Evolutionary conservation across 2,329 filamentous ascomycete genomes (phyloP).

Genomic region (Cordyceps cicadae): DNA sequence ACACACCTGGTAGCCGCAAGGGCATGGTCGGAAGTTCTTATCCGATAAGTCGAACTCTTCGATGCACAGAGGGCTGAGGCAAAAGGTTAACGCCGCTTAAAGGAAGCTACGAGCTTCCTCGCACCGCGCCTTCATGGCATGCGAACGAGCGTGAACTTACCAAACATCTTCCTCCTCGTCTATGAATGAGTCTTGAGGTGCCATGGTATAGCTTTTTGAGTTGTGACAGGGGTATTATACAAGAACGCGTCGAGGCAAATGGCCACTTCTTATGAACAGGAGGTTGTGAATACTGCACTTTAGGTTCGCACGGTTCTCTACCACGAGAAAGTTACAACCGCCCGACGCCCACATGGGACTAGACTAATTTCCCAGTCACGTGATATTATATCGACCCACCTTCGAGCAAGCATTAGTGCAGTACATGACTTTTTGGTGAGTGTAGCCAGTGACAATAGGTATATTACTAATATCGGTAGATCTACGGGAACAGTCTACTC

Average conservation of each 20-base stretch:
- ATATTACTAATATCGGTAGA: conserved; percentile 21
- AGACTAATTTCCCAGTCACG: conserved; percentile 9
- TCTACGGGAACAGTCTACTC: conserved; percentile 19
- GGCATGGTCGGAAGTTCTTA: conserved; percentile 93
- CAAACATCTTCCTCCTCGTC: conserved; percentile 64
- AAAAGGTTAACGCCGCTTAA: conserved; percentile 14
- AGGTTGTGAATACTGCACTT: conserved; percentile 13
- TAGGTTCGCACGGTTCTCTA: not conserved
- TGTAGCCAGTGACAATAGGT: conserved; percentile 10
- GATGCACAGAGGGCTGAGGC: conserved; percentile 83
- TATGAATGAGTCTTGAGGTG: conserved; percentile 61
- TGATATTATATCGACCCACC: conserved; percentile 10
- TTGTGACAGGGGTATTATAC: conserved; percentile 16
- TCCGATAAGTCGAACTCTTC: conserved; percentile 98
- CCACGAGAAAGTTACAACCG: conserved; percentile 8
- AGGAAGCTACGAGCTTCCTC: not conserved
- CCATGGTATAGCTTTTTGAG: conserved; percentile 39
- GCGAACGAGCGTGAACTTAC: conserved; percentile 33
- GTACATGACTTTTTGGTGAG: not conserved
- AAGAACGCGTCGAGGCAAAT: conserved; percentile 16
- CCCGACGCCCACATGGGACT: not conserved
- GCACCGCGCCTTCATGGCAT: not conserved
- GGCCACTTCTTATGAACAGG: conserved; percentile 16
- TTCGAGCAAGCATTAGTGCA: conserved; percentile 13
- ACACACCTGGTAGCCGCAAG: conserved; percentile 91